Conservation (phyloP, 805 yeast species). For the Saccharomycopsis fodiens region DNA sequence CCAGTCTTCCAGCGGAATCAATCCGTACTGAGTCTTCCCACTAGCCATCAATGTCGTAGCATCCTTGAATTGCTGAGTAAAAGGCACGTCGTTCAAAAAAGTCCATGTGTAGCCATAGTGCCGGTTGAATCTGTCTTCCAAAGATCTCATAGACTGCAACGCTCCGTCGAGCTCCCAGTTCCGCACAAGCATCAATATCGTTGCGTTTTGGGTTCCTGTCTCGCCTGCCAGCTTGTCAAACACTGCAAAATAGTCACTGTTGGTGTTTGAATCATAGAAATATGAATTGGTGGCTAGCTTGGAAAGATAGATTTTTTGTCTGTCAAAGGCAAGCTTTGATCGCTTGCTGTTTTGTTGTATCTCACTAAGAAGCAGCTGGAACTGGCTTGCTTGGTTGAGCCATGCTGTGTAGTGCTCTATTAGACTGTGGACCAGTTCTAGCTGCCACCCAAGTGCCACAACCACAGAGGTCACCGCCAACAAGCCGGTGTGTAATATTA, state of each 20-base stretch:
- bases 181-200: constrained; percentile 79
- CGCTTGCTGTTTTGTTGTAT: no score
- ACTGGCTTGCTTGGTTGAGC: no score
- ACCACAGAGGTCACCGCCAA: background rate
- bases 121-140: constrained; percentile 68
- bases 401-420: background rate
- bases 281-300: constrained; percentile 15
- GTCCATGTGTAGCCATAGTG: constrained; percentile 71
- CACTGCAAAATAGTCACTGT: background rate
- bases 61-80: constrained; percentile 52
- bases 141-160: constrained; percentile 61
- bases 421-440: background rate
- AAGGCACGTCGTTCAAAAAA: constrained; percentile 67
- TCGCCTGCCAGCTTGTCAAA: background rate
- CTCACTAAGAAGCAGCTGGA: no score
- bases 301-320: no score
- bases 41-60: constrained; percentile 53
- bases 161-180: constrained; percentile 76
- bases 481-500: background rate
- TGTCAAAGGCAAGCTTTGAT: no score
- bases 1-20: constrained; percentile 69
- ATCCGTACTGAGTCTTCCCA: constrained; percentile 61
- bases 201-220: constrained; percentile 66
- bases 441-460: background rate
- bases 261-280: constrained; percentile 2